Percentiles rank a stretch among this genome's conserved stretches.
Evolutionary conservation across 73 alveolate genomes (phyloP).

Genomic region (Diophrys appendiculata): DNA sequence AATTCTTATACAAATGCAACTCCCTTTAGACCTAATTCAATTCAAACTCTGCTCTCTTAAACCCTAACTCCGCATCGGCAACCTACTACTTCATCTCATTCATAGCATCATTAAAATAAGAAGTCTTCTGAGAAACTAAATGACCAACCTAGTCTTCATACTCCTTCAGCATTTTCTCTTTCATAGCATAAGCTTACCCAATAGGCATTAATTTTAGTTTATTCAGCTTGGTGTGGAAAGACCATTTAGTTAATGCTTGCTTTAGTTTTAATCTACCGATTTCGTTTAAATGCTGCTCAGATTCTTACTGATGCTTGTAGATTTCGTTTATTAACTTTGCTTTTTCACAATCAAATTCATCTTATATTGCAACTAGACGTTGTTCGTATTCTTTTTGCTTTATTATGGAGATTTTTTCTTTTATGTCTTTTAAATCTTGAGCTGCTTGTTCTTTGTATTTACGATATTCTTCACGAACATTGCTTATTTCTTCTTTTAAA

Average conservation of each 20-base stretch:
- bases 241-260: neutral
- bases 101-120: neutral
- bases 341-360: neutral
- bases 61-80: neutral
- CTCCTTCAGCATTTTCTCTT: neutral
- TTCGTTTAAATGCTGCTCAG: neutral
- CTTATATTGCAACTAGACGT: neutral
- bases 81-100: neutral
- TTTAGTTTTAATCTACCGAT: no score
- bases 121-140: neutral
- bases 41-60: neutral
- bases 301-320: no score
- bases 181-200: neutral
- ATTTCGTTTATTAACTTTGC: neutral
- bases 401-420: neutral
- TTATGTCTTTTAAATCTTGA: neutral
- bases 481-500: neutral
- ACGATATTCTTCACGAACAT: neutral
- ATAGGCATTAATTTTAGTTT: neutral
- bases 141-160: neutral
- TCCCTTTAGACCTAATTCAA: neutral
- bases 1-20: neutral
- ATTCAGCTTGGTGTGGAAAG: neutral
- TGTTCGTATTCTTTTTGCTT: neutral
- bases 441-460: neutral